phyloP scores from a whole-genome alignment of 148 eudicot genomes.

The Amaranthus cruentus region DNA sequence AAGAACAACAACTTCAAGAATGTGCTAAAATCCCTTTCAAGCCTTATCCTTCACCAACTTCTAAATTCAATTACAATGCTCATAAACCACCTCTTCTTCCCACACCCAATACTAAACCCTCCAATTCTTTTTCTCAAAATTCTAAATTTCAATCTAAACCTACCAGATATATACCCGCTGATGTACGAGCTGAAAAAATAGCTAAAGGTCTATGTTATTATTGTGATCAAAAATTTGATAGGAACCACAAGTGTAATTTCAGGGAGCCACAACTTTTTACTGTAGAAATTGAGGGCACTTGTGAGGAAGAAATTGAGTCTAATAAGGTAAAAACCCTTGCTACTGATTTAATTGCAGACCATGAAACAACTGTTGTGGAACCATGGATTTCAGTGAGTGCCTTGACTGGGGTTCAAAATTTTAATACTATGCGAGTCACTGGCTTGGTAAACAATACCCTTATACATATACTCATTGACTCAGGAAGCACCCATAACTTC shows the following conservation, averaged over 20 bases:
- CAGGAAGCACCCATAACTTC: background rate
- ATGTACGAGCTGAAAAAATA: background rate
- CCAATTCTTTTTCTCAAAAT: too few relatives aligned
- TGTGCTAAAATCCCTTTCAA: too few relatives aligned
- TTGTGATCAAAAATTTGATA: background rate
- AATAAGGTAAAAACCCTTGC: background rate
- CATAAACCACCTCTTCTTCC: too few relatives aligned
- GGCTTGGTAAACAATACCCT: background rate
- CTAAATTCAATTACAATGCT: too few relatives aligned
- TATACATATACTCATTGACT: background rate
- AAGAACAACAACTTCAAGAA: background rate
- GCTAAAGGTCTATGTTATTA: background rate
- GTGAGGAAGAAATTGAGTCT: background rate
- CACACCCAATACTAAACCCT: too few relatives aligned
- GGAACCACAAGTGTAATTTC: background rate
- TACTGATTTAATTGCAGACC: background rate
- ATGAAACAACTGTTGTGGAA: background rate
- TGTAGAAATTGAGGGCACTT: background rate
- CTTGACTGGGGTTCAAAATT: background rate
- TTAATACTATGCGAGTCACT: background rate
- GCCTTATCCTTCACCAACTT: too few relatives aligned
- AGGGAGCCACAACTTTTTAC: background rate
- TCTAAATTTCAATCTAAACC: too few relatives aligned
- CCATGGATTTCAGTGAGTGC: conserved; percentile 2
- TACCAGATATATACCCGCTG: background rate